Percentiles rank a stretch among this genome's conserved stretches.
phyloP scores from a whole-genome alignment of 768 basidiomycete genomes.

The Chlorophyllum brunneum region DNA sequence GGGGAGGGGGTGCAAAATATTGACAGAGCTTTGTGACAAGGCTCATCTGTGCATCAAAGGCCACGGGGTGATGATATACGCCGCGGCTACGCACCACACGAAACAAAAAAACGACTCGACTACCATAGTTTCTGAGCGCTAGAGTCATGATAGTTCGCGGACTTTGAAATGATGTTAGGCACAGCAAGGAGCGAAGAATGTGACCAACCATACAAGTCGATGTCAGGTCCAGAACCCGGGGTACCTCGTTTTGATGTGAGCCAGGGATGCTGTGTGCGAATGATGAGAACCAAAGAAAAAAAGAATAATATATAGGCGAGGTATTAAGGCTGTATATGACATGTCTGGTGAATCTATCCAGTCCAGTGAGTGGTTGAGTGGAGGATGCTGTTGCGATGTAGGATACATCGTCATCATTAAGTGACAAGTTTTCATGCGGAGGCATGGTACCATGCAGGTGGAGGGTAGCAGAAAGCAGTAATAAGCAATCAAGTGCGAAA shows the following conservation, averaged over 20 bases:
- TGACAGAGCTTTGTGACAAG: no score
- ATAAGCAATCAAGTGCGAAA: constrained; percentile 9
- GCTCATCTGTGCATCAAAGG: no score
- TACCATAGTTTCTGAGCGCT: no score
- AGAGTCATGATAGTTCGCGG: no score
- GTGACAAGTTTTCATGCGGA: background rate
- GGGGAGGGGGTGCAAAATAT: no score
- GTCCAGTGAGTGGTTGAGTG: constrained; percentile 4
- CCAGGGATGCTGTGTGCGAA: no score
- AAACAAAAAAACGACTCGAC: no score
- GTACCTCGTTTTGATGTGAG: background rate
- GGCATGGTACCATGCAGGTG: background rate
- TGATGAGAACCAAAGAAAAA: background rate
- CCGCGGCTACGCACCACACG: no score
- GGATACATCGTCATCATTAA: constrained; percentile 2
- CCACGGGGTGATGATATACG: no score
- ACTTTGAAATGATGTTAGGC: no score
- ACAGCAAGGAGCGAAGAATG: no score
- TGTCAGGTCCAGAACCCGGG: background rate
- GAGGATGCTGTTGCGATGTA: background rate
- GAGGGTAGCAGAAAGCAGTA: constrained; percentile 1
- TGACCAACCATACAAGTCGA: no score
- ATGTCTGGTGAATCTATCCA: constrained; percentile 12
- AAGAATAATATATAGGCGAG: constrained; percentile 18
- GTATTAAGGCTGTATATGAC: constrained; percentile 12